phyloP scores from a whole-genome alignment of 495 filamentous ascomycete species.

The Podospora tetraspora region DNA sequence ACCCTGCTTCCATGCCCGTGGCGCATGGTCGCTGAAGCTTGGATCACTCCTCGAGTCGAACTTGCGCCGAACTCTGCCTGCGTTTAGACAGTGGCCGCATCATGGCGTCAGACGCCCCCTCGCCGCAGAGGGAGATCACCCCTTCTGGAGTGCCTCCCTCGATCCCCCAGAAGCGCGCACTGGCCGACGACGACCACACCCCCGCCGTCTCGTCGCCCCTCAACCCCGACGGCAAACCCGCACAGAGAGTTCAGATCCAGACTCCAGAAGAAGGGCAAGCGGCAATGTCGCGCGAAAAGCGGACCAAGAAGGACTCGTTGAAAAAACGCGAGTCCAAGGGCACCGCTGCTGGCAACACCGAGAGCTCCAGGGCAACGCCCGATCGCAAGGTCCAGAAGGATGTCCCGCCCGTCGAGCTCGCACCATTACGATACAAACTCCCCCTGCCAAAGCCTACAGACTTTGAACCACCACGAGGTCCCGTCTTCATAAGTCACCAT shows the following conservation, averaged over 20 bases:
- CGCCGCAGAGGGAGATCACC: slow-evolving; percentile 39
- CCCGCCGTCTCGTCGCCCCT: slow-evolving; percentile 58
- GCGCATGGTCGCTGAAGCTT: neutral
- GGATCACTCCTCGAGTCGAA: neutral
- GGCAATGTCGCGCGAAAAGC: slow-evolving; percentile 41
- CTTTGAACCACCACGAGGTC: slow-evolving; percentile 52
- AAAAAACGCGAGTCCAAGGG: slow-evolving; percentile 77
- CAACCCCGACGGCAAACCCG: slow-evolving; percentile 48
- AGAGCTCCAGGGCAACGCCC: slow-evolving; percentile 49
- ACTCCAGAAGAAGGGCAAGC: slow-evolving; percentile 32
- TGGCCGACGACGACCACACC: slow-evolving; percentile 46
- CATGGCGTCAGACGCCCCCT: slow-evolving; percentile 36
- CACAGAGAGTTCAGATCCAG: slow-evolving; percentile 27
- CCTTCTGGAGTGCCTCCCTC: slow-evolving; percentile 38
- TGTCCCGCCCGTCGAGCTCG: slow-evolving; percentile 32
- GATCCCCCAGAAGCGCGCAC: slow-evolving; percentile 55
- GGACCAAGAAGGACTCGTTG: slow-evolving; percentile 62
- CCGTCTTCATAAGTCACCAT: slow-evolving; percentile 50
- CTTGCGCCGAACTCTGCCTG: neutral
- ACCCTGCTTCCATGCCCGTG: neutral
- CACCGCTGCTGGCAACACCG: slow-evolving; percentile 30
- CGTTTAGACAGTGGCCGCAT: neutral
- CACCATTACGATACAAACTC: slow-evolving; percentile 54
- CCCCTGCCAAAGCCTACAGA: slow-evolving; percentile 53
- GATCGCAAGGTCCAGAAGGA: slow-evolving; percentile 54